Evolutionary conservation across 2,329 filamentous ascomycete species (phyloP).

Genomic region (Ascochyta lentis): DNA sequence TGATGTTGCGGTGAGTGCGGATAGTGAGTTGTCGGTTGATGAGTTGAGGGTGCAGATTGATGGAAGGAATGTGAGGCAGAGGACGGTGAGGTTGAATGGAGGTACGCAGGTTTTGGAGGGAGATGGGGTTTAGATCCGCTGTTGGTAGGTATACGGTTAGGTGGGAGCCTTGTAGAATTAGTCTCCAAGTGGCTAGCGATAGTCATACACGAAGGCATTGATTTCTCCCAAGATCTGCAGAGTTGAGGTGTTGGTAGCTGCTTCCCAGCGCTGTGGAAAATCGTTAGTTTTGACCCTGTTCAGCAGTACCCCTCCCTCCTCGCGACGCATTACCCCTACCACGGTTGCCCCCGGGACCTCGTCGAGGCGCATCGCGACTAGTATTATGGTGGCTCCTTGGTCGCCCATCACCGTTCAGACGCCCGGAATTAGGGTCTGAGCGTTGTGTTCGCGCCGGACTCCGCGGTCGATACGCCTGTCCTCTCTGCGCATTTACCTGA

Average conservation of each 20-base stretch:
- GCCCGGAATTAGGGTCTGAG: neutral
- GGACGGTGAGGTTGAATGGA: constrained; percentile 12
- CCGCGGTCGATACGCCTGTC: neutral
- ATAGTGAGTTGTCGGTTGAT: neutral
- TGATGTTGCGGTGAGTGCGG: constrained; percentile 8
- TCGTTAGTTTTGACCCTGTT: constrained; percentile 1
- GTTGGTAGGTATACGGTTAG: no score
- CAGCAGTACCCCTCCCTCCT: neutral
- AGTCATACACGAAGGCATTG: no score
- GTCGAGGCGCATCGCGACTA: neutral
- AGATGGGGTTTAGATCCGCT: neutral
- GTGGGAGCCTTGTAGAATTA: no score
- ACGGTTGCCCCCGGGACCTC: neutral
- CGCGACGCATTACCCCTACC: constrained; percentile 1
- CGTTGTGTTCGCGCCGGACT: neutral
- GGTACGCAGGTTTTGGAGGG: constrained; percentile 12
- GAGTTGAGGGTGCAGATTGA: constrained; percentile 15
- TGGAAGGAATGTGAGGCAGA: constrained; percentile 21
- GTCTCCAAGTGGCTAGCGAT: no score
- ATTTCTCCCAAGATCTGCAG: no score
- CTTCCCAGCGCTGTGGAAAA: neutral
- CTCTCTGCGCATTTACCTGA: neutral
- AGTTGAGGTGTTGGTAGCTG: no score
- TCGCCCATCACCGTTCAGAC: neutral
- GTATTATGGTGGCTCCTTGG: neutral